A percentile compares a stretch with the other conserved stretches of the same genome.
Conservation (phyloP, 768 basidiomycete species). For the Boletus fagicola region DNA sequence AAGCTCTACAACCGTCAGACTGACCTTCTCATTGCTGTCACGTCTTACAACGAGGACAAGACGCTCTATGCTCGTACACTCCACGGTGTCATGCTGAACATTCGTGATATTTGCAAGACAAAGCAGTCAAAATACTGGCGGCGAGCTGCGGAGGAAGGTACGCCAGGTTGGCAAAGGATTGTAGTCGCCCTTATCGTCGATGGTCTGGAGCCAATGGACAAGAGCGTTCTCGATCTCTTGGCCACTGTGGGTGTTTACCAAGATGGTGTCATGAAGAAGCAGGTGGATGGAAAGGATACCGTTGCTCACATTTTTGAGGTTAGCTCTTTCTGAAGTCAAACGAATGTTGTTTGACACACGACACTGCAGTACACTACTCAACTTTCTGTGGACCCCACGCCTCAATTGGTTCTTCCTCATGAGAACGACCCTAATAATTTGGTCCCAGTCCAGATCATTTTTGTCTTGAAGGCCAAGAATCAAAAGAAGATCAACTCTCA, state of each 20-base stretch:
- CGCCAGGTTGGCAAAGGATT: slow-evolving; percentile 89
- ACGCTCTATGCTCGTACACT: slow-evolving; percentile 87
- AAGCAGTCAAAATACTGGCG: slow-evolving; percentile 94
- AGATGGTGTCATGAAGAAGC: slow-evolving; percentile 94
- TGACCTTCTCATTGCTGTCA: slow-evolving; percentile 92
- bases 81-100: slow-evolving; percentile 96
- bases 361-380: slow-evolving; percentile 86
- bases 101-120: slow-evolving; percentile 95
- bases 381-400: slow-evolving; percentile 87
- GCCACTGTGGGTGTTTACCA: slow-evolving; percentile 92
- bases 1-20: slow-evolving; percentile 88
- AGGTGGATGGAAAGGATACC: slow-evolving; percentile 83
- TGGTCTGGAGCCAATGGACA: slow-evolving; percentile 94
- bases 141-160: slow-evolving; percentile 75
- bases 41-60: slow-evolving; percentile 92
- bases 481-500: slow-evolving; percentile 96
- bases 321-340: slow-evolving; percentile 11
- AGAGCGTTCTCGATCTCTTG: slow-evolving; percentile 84
- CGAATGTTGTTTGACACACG: slow-evolving; percentile 4
- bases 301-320: slow-evolving; percentile 97
- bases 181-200: slow-evolving; percentile 88
- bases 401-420: slow-evolving; percentile 88
- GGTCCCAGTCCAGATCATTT: slow-evolving; percentile 89
- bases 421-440: slow-evolving; percentile 88
- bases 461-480: slow-evolving; percentile 91